A percentile compares a stretch with the other conserved stretches of the same genome.
phyloP scores from a whole-genome alignment of 1,284 basidiomycete genomes.

The Singerocomus rubriflavus region DNA sequence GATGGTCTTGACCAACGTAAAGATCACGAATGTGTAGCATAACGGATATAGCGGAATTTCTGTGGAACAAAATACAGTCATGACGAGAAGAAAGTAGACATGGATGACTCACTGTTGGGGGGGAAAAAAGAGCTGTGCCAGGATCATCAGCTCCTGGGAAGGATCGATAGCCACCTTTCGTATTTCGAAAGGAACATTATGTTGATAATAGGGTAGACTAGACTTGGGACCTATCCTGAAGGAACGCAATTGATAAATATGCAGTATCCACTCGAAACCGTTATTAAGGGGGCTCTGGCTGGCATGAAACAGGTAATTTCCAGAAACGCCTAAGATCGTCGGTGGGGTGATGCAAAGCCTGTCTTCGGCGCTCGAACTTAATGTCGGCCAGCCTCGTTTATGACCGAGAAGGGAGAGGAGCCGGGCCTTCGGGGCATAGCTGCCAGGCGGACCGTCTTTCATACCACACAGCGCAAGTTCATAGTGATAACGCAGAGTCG shows the following conservation, averaged over 20 bases:
- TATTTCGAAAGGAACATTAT: conserved; percentile 44
- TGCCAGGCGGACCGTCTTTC: conserved; percentile 47
- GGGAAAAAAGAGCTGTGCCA: conserved; percentile 38
- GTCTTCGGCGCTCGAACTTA: conserved; percentile 49
- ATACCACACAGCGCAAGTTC: conserved; percentile 54
- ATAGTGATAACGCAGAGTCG: conserved; percentile 50
- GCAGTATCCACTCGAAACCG: conserved; percentile 39
- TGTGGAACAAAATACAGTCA: conserved; percentile 8
- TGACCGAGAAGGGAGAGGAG: conserved; percentile 48
- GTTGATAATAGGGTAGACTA: conserved; percentile 47
- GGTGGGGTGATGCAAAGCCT: conserved; percentile 43
- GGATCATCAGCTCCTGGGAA: conserved; percentile 47
- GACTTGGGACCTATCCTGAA: conserved; percentile 45
- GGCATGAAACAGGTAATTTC: conserved; percentile 52
- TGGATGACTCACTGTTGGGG: conserved; percentile 20
- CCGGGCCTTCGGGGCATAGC: conserved; percentile 39
- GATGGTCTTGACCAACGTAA: conserved; percentile 26
- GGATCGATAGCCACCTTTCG: conserved; percentile 51
- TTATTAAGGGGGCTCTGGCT: conserved; percentile 40
- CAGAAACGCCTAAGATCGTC: conserved; percentile 45
- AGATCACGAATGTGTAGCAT: conserved; percentile 32
- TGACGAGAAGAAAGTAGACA: neutral
- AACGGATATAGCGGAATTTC: conserved; percentile 27
- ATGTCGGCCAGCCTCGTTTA: conserved; percentile 51
- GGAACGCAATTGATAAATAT: conserved; percentile 53